Evolutionary conservation across 192 early-diverging fungal genomes (phyloP), one percentile per base, ranked within the genome.

Genomic region (Entophlyctis luteolus): DNA sequence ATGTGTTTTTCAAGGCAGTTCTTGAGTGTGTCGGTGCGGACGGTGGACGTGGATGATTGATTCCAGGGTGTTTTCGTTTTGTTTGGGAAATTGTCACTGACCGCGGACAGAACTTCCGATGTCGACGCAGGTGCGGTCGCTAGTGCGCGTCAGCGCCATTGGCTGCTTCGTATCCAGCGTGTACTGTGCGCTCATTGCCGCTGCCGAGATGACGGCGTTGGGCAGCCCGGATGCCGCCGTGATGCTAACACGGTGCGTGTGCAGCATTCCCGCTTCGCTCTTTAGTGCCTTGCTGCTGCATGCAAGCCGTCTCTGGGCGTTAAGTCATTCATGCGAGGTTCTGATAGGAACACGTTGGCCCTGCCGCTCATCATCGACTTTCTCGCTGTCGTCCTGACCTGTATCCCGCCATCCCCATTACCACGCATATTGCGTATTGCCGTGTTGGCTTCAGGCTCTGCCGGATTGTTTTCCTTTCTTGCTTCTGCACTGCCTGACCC

Each of bases 81-180:
- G 10, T 45, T 45, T 12, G 10, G 10, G 42, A n/a, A 12, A 45
- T 45, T 45, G 10, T 45, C 42, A 12, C n/a, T n/a, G n/a, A n/a
- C n/a, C n/a, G n/a, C n/a, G n/a, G n/a, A n/a, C n/a, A n/a, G n/a
- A 47, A 47, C 18, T 47, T 47, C 22, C 18, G 16, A 46, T 47
- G 45, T 2, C 45, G n/a, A n/a, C 50, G 12, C 33, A 57, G 32
- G 8, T 57, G 14, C 12, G 16, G 8, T 16, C 8, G 4, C 47
- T 63, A 10, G 28, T 12, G 31, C 42, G 36, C 16, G 48, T 63
- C 46, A 49, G 23, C 8, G 60, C 60, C 16, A n/a, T 63, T 32
- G 60, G 60, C 6, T 63, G 60, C 33, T 48, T 63, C 16, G 28
- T 49, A 1, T 49, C 46, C 28, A 50, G 47, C 25, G 42, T 37